phyloP scores from a whole-genome alignment of 306 rosid genomes.

The Hippophae tibetana region DNA sequence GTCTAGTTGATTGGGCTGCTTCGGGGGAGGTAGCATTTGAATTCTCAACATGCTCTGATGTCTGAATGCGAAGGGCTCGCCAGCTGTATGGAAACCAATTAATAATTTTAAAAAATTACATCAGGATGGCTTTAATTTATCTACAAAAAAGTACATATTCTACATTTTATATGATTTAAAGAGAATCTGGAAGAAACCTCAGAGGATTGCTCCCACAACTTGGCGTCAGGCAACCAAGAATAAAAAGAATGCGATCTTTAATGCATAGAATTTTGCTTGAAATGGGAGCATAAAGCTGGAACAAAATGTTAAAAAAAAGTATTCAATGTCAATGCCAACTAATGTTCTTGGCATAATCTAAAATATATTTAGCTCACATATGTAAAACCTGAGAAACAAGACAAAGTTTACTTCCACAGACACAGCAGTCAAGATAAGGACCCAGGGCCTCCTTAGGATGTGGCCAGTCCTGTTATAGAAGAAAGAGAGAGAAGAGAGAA shows the following conservation, averaged over 20 bases:
- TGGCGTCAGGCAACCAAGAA: constrained; percentile 55
- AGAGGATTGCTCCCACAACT: constrained; percentile 41
- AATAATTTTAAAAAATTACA: neutral
- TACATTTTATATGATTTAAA: neutral
- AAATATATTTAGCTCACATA: neutral
- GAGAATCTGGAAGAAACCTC: constrained; percentile 25
- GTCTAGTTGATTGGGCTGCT: constrained; percentile 16
- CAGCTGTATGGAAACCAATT: constrained; percentile 26
- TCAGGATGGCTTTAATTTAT: neutral
- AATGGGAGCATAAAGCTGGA: constrained; percentile 64
- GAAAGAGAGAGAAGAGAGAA: neutral
- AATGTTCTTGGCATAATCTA: neutral
- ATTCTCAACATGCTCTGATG: constrained; percentile 12
- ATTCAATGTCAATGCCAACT: neutral
- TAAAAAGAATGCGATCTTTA: constrained; percentile 55
- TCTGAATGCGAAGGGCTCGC: constrained; percentile 75
- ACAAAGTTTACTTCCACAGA: constrained; percentile 43
- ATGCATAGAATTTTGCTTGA: constrained; percentile 17
- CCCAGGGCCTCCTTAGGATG: constrained; percentile 27
- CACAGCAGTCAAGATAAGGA: constrained; percentile 37
- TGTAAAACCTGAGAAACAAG: constrained; percentile 53
- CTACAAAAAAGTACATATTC: neutral
- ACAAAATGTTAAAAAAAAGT: neutral
- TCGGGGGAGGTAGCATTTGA: constrained; percentile 17
- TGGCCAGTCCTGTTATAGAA: constrained; percentile 57